Percentiles rank a stretch among this genome's conserved stretches.
Conservation (phyloP, 1,284 basidiomycete genomes). For the Sporisorium graminicola region DNA sequence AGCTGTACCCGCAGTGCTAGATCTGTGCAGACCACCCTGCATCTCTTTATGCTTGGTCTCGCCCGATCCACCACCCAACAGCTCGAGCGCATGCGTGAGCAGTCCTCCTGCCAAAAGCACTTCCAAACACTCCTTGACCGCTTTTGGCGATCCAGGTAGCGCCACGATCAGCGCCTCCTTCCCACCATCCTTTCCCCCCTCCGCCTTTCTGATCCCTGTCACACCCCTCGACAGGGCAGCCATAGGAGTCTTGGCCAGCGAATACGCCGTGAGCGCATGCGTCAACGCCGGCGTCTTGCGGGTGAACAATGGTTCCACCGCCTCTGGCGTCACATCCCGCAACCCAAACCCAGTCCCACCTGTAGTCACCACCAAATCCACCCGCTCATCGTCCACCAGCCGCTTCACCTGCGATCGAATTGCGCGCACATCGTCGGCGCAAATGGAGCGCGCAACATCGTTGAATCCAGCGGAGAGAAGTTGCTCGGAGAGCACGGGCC, state of each 20-base stretch:
- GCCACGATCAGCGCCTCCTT: conserved; percentile 78
- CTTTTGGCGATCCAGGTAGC: conserved; percentile 85
- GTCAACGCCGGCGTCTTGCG: conserved; percentile 83
- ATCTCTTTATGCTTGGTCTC: conserved; percentile 73
- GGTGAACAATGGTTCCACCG: conserved; percentile 79
- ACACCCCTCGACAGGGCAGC: conserved; percentile 85
- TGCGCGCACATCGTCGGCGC: conserved; percentile 33
- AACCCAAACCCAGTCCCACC: conserved; percentile 88
- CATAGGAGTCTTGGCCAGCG: conserved; percentile 80
- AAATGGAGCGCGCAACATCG: conserved; percentile 16
- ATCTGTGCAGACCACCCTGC: conserved; percentile 24
- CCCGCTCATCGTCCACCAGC: conserved; percentile 19
- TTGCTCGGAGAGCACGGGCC: conserved; percentile 34
- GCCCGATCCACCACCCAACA: conserved; percentile 80
- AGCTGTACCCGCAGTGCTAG: background rate
- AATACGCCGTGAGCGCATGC: conserved; percentile 79
- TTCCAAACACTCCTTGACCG: conserved; percentile 82
- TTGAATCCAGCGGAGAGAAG: conserved; percentile 21
- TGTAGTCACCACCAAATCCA: conserved; percentile 75
- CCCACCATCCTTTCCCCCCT: background rate
- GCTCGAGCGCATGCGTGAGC: conserved; percentile 80
- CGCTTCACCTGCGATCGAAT: conserved; percentile 9
- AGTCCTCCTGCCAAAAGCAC: conserved; percentile 74
- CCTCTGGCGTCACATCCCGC: conserved; percentile 84
- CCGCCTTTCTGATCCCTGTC: conserved; percentile 75